Percentiles rank a stretch among this genome's conserved stretches.
phyloP scores from a whole-genome alignment of 2,329 filamentous ascomycete species.

The Ophiostoma sp. region DNA sequence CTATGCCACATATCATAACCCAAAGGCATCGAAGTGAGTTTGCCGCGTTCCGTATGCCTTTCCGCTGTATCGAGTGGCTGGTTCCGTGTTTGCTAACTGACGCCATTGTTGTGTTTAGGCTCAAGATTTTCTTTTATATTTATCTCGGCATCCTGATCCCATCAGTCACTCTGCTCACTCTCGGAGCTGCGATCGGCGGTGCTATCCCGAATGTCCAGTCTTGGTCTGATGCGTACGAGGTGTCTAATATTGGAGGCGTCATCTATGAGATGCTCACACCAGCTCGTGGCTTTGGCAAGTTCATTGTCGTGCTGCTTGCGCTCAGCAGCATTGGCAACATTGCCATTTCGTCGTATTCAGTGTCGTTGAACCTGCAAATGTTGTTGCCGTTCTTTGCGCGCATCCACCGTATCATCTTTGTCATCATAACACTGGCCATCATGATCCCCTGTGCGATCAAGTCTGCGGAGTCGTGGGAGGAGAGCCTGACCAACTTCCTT shows the following conservation, averaged over 20 bases:
- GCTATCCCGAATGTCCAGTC: conserved; percentile 41
- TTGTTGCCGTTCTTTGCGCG: conserved; percentile 51
- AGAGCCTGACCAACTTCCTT: conserved; percentile 52
- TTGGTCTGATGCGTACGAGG: conserved; percentile 40
- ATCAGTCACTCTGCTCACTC: conserved; percentile 46
- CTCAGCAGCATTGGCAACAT: conserved; percentile 43
- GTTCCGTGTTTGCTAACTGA: not conserved
- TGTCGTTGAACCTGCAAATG: conserved; percentile 46
- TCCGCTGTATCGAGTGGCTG: not conserved
- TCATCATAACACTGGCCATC: conserved; percentile 52
- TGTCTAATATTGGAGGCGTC: conserved; percentile 42
- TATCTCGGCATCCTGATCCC: conserved; percentile 49
- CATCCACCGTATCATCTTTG: conserved; percentile 53
- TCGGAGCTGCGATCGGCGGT: conserved; percentile 47
- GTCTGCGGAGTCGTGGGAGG: conserved; percentile 52
- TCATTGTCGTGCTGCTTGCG: conserved; percentile 43
- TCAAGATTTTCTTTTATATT: conserved; percentile 43
- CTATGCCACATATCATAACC: conserved; percentile 52
- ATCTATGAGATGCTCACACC: conserved; percentile 44
- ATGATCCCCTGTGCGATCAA: conserved; percentile 54
- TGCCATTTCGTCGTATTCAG: conserved; percentile 37
- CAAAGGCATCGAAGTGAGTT: conserved; percentile 38
- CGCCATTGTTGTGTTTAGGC: conserved; percentile 27
- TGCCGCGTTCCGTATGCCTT: not conserved
- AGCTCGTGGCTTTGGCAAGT: conserved; percentile 43